phyloP scores from a whole-genome alignment of 2,329 filamentous ascomycete species.

The Talaromyces sp. region DNA sequence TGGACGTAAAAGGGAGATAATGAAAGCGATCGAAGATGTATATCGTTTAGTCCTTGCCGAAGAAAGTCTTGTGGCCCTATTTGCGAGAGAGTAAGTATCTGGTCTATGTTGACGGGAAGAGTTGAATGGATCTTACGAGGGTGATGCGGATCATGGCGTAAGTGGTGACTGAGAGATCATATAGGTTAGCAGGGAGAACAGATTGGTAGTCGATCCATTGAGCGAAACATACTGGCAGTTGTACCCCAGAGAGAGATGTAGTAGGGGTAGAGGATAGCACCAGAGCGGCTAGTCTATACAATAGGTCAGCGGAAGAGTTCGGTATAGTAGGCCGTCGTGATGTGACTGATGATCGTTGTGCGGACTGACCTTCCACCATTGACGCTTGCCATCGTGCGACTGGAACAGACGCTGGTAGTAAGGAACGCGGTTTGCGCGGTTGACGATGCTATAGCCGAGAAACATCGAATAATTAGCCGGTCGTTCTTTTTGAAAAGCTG shows the following conservation, averaged over 20 bases:
- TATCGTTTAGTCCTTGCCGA: constrained; percentile 30
- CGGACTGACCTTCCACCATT: constrained; percentile 62
- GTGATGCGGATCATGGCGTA: constrained; percentile 44
- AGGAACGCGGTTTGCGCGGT: constrained; percentile 63
- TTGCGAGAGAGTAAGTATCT: constrained; percentile 19
- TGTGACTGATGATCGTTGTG: not conserved
- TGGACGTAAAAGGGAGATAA: not conserved
- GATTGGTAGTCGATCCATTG: constrained; percentile 10
- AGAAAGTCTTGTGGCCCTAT: constrained; percentile 63
- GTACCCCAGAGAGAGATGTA: constrained; percentile 48
- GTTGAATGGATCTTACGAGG: constrained; percentile 31
- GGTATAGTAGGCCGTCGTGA: too few relatives aligned
- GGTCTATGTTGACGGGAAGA: constrained; percentile 15
- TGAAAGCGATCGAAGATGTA: constrained; percentile 11
- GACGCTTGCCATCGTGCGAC: constrained; percentile 59
- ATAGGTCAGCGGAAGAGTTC: not conserved
- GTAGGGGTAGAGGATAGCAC: constrained; percentile 57
- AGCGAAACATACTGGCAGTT: constrained; percentile 42
- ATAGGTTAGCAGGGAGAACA: not conserved
- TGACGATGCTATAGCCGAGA: constrained; percentile 43
- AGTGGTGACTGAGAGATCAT: constrained; percentile 25
- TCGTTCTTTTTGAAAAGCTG: not conserved
- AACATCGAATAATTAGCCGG: not conserved
- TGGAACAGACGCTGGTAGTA: constrained; percentile 64
- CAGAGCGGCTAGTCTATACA: constrained; percentile 50